Evolutionary conservation across 768 basidiomycete genomes (phyloP), one percentile per base, ranked within the genome.

Genomic region (Tricholoma bakamatsutake): DNA sequence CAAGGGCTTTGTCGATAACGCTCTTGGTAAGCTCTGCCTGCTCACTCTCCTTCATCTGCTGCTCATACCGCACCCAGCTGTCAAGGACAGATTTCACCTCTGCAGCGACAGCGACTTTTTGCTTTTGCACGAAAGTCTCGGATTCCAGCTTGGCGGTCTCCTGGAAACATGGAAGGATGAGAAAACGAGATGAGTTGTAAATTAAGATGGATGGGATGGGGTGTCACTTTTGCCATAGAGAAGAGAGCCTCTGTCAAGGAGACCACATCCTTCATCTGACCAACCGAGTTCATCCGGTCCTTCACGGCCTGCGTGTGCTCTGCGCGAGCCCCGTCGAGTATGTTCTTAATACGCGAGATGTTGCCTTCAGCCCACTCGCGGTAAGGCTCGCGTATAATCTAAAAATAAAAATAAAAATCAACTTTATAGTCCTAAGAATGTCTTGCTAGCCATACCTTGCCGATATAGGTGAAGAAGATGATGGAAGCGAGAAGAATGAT

Each of bases 21-120:
- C 78, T 75, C 80, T 88, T 85, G 60, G 93, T 88, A 55, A 99
- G 85, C 50, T 92, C 90, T 31, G 85, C 80, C 81, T 99, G 97
- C 77, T 99, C 93, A 67, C 82, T 88, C 79, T 99, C 95, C 80
- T 97, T 93, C 68, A 84, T 80, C 70, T 95, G 92, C 69, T 97
- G 95, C 79, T 98, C 96, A 74, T 86, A 94, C 69, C 97, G 90
- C 55, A 94, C 96, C 95, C 95, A 97, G 70, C 90, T 91, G 79
- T 98, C 97, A 55, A 99, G 84, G 39, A 98, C 95, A 30, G 87
- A 65, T 76, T 98, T 98, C 67, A 98, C 76, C 76, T 99, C 97
- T 43, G 88, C 60, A 30, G 94, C 85, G 66, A 98, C 76, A 42
- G 83, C 85, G 57, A 87, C 84, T 72, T 92, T 88, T 78, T 99